Evolutionary conservation across 805 yeast species (phyloP), one percentile per base, ranked within the genome.

Genomic region (Yarrowia sp.): DNA sequence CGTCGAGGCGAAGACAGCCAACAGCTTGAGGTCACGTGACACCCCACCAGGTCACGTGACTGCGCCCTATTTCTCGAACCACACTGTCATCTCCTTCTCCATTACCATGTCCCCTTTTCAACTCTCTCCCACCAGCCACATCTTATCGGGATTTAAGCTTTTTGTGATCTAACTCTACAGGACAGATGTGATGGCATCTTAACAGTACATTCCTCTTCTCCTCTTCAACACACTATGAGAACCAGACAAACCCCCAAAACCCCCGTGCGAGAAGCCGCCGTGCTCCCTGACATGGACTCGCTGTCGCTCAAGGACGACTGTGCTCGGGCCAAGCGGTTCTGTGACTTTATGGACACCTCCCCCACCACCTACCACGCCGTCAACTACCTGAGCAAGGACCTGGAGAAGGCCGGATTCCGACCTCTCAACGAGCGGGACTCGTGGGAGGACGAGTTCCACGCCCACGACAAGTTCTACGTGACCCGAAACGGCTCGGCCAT

Each of bases 341-440:
- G 89, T 65, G 84, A 85, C 70, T 90, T 91, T 79, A 89, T 92
- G 68, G 85, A 85, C 72, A 80, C 81, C 47, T 84, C 84, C 74
- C 96, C 96, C 50, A 90, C 96, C 19, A 86, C 87, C 49, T 90
- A 80, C 79, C 96, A 91, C 74, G 90, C 85, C 36, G 86, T 87
- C 24, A 72, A 68, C n/a, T 68, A 68, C 55, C 67, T 74, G 9
- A 19, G 69, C 13, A 33, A 77, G 19, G 73, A 81, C 68, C 78
- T 90, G 60, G 80, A 80, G 47, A 73, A 78, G 2, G 81, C 83
- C 44, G 92, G 92, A 1, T 89, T 87, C 78, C 78, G 72, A 7
- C 86, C 84, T 72, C 71, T 90, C 42, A 77, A 85, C 49, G 95
- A 90, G 75, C 84, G 84, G 73, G 79, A 76, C 38, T 72, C 77